Conservation (phyloP, 2,329 filamentous ascomycete species). For the Thelonectria blattea region DNA sequence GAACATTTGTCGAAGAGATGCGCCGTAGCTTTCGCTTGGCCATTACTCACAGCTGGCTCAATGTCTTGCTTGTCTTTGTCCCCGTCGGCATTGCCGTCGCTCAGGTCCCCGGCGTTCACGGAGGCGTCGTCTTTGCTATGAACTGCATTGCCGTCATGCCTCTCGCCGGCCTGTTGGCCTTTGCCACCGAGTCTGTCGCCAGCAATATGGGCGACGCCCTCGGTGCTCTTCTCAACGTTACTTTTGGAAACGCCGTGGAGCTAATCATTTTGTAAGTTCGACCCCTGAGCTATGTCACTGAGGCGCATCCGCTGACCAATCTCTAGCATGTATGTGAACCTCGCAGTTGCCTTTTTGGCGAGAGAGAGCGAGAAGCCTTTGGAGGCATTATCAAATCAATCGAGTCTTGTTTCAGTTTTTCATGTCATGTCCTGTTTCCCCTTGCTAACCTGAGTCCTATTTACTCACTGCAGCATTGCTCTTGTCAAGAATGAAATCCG, state of each 20-base stretch:
- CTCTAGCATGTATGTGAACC: slow-evolving; percentile 58
- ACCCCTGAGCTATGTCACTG: neutral
- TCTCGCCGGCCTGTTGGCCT: slow-evolving; percentile 72
- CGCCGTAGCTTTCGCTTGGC: slow-evolving; percentile 59
- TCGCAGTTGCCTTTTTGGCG: slow-evolving; percentile 8
- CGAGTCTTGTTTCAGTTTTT: slow-evolving; percentile 28
- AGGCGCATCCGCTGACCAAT: slow-evolving; percentile 19
- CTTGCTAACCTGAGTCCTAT: slow-evolving; percentile 24
- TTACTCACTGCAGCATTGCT: slow-evolving; percentile 66
- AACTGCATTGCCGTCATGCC: slow-evolving; percentile 80
- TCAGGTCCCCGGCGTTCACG: slow-evolving; percentile 56
- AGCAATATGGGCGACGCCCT: slow-evolving; percentile 74
- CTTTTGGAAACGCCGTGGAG: slow-evolving; percentile 81
- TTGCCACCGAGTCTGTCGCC: slow-evolving; percentile 78
- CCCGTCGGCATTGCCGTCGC: slow-evolving; percentile 75
- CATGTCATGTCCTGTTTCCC: neutral
- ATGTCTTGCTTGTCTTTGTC: slow-evolving; percentile 78
- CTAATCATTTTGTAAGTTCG: slow-evolving; percentile 72
- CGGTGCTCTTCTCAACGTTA: slow-evolving; percentile 76
- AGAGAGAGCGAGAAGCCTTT: slow-evolving; percentile 23
- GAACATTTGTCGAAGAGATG: slow-evolving; percentile 55
- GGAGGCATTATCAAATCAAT: slow-evolving; percentile 25
- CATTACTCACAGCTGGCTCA: slow-evolving; percentile 78
- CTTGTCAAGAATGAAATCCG: slow-evolving; percentile 83
- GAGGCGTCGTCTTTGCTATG: slow-evolving; percentile 72